These are phyloP conservation scores for Podosphaera leucotricha DNA, from an alignment of 2,329 filamentous ascomycete genomes.

Conservation along the genomic window DNA sequence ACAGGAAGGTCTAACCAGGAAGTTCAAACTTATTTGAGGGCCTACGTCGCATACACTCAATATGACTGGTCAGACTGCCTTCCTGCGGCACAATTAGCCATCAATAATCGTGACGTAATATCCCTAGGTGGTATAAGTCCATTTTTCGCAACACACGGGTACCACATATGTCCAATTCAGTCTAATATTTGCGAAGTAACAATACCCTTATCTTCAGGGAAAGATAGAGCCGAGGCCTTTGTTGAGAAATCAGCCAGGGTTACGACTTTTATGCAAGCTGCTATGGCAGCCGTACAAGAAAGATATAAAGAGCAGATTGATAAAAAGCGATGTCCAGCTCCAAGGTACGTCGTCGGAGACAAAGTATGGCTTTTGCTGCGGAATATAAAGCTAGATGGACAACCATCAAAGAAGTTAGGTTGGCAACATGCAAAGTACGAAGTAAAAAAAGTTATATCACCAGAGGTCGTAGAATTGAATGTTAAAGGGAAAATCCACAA, in stretches of 20 bases:
- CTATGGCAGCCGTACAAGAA: background rate
- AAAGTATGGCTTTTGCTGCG: background rate
- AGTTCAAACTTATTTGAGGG: background rate
- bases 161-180: background rate
- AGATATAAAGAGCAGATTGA: background rate
- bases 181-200: background rate
- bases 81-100: background rate
- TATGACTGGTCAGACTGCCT: background rate
- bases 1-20: background rate
- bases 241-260: background rate
- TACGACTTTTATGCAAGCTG: background rate
- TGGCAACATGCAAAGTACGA: background rate
- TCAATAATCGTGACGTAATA: slow-evolving; percentile 1
- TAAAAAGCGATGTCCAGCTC: background rate
- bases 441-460: background rate
- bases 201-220: background rate
- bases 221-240: background rate
- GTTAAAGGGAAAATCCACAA: background rate
- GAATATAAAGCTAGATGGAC: background rate
- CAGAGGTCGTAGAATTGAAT: background rate
- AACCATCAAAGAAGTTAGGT: background rate
- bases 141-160: background rate
- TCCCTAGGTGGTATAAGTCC: background rate
- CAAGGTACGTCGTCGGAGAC: background rate
- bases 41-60: background rate